Evolutionary conservation across 345 rosid genomes (phyloP).

Genomic region (Rhodomyrtus tomentosa): DNA sequence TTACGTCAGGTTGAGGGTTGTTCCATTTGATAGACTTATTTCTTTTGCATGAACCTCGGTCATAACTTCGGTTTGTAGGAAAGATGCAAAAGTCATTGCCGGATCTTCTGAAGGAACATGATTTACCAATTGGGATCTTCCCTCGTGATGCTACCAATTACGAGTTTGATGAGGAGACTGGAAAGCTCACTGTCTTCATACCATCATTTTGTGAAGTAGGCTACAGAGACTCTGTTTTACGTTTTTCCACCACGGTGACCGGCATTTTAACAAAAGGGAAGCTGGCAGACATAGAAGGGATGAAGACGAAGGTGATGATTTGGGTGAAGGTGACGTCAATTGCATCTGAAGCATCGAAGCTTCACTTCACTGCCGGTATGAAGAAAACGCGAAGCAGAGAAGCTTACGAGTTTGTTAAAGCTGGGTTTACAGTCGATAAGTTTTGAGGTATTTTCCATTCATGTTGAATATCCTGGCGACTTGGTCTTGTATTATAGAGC

Average conservation of each 20-base stretch:
- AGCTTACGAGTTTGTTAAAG: constrained; percentile 73
- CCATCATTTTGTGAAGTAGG: constrained; percentile 84
- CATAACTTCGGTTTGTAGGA: constrained; percentile 25
- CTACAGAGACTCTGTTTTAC: constrained; percentile 73
- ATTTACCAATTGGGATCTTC: constrained; percentile 77
- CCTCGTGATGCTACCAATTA: constrained; percentile 94
- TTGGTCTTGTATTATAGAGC: neutral
- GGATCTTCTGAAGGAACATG: constrained; percentile 75
- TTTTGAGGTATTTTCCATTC: constrained; percentile 24
- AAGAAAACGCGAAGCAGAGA: constrained; percentile 64
- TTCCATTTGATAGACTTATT: neutral
- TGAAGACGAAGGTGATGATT: constrained; percentile 80
- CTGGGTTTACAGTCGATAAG: constrained; percentile 62
- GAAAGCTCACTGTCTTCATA: constrained; percentile 63
- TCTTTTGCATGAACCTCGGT: neutral
- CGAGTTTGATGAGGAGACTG: constrained; percentile 78
- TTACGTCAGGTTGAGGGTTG: neutral
- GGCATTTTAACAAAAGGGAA: constrained; percentile 80
- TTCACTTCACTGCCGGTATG: constrained; percentile 69
- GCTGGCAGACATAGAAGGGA: constrained; percentile 71
- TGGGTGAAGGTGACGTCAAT: constrained; percentile 83
- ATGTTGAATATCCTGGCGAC: neutral
- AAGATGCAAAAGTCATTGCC: constrained; percentile 93
- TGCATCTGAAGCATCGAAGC: constrained; percentile 59
- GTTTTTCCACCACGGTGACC: constrained; percentile 53